Evolutionary conservation across 208 protist genomes (phyloP).

Genomic region (Trypanosoma boissoni): DNA sequence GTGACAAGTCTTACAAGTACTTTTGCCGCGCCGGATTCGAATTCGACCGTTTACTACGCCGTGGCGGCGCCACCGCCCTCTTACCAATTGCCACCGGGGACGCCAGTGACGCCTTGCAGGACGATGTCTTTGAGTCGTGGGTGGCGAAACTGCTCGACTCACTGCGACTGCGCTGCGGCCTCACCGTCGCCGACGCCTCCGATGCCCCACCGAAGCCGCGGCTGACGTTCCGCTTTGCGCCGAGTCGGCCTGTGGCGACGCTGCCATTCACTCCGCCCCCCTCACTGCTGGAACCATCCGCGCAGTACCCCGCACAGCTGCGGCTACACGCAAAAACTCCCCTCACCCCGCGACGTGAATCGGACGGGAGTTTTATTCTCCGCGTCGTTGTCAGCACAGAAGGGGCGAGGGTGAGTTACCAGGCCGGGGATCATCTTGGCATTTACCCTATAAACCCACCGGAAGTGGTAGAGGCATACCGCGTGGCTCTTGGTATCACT

Average conservation of each 20-base stretch:
- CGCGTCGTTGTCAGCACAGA: constrained; percentile 55
- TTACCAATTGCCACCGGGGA: constrained; percentile 61
- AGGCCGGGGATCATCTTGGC: constrained; percentile 93
- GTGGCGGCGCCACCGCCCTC: constrained; percentile 51
- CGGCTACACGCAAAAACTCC: constrained; percentile 32
- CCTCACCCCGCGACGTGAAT: constrained; percentile 34
- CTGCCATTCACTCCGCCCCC: constrained; percentile 45
- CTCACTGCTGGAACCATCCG: constrained; percentile 55
- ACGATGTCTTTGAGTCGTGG: constrained; percentile 79
- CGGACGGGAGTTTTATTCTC: constrained; percentile 63
- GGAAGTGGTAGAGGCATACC: constrained; percentile 59
- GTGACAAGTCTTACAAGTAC: constrained; percentile 96
- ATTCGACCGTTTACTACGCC: constrained; percentile 47
- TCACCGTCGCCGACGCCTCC: constrained; percentile 24
- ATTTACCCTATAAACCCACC: constrained; percentile 86
- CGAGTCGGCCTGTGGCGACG: constrained; percentile 26
- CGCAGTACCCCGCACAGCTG: constrained; percentile 41
- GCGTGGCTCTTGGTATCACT: constrained; percentile 45
- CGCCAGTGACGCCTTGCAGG: constrained; percentile 41
- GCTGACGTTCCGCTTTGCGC: constrained; percentile 34
- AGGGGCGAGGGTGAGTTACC: constrained; percentile 34
- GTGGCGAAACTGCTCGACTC: constrained; percentile 44
- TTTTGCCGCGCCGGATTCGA: constrained; percentile 73
- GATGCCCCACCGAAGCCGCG: constrained; percentile 39
- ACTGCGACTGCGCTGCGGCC: constrained; percentile 34